phyloP scores from a whole-genome alignment of 2,329 filamentous ascomycete genomes.

The Fusarium robinianum region DNA sequence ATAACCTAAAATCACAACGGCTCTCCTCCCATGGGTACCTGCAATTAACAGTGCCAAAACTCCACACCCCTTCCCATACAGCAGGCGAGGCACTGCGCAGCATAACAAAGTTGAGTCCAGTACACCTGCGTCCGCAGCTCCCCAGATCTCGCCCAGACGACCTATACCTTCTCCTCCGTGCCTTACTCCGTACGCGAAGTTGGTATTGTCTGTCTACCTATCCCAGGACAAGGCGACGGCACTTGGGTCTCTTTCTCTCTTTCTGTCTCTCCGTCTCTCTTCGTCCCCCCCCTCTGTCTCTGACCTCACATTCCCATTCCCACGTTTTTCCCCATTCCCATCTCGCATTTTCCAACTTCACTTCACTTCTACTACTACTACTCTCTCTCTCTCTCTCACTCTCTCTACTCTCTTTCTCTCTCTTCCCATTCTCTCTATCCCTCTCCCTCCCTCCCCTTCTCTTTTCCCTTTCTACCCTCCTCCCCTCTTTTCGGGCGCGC shows the following conservation, averaged over 20 bases:
- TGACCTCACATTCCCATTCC: background rate
- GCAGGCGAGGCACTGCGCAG: too few species aligned
- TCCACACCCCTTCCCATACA: too few species aligned
- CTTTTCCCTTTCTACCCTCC: too few species aligned
- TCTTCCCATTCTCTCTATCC: conserved; percentile 14
- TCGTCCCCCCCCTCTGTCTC: conserved; percentile 21
- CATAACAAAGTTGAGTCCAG: too few species aligned
- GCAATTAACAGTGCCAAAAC: too few species aligned
- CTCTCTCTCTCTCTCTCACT: conserved; percentile 14
- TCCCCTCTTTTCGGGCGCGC: background rate
- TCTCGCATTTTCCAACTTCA: conserved; percentile 26
- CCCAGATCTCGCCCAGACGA: background rate
- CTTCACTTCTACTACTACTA: background rate
- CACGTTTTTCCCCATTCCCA: conserved; percentile 24
- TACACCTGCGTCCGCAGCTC: conserved; percentile 26
- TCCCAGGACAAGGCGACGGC: conserved; percentile 21
- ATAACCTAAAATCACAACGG: too few species aligned
- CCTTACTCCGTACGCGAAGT: conserved; percentile 33
- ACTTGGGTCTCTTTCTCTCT: conserved; percentile 10
- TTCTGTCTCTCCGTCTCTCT: conserved; percentile 28
- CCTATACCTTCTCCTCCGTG: conserved; percentile 11
- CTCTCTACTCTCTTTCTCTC: conserved; percentile 24
- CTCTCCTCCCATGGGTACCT: too few species aligned
- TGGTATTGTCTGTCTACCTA: conserved; percentile 29
- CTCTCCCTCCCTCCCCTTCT: too few species aligned